Conservation (phyloP, 495 filamentous ascomycete genomes). For the Aspergillus panamensis region DNA sequence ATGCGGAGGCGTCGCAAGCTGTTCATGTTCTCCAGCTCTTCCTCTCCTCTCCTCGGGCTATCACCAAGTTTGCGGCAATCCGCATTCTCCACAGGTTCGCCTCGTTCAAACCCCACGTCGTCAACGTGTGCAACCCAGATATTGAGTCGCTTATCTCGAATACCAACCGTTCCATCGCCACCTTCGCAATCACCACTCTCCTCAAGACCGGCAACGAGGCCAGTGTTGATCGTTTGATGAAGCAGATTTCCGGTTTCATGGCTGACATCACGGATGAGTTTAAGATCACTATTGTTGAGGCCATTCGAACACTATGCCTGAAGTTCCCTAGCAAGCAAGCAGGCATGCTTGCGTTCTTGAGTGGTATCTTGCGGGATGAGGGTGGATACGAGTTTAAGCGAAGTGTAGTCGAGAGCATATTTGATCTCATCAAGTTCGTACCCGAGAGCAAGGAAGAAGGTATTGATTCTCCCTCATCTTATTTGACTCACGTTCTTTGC, state of each 20-base stretch:
- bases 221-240: constrained; percentile 96
- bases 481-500: background rate
- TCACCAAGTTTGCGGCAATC: constrained; percentile 97
- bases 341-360: constrained; percentile 94
- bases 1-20: constrained; percentile 86
- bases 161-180: constrained; percentile 94
- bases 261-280: constrained; percentile 98
- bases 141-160: constrained; percentile 96
- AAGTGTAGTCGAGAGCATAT: constrained; percentile 97
- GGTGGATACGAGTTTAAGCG: constrained; percentile 99
- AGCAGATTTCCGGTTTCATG: constrained; percentile 97
- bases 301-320: constrained; percentile 90
- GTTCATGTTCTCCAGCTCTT: constrained; percentile 95
- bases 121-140: constrained; percentile 91
- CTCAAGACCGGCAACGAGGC: constrained; percentile 98
- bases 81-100: constrained; percentile 96
- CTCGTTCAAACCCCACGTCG: constrained; percentile 87
- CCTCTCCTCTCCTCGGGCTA: constrained; percentile 91
- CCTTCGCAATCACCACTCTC: constrained; percentile 95
- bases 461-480: constrained; percentile 28
- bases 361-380: constrained; percentile 90
- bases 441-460: constrained; percentile 95
- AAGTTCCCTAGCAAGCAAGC: constrained; percentile 99
- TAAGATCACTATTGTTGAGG: constrained; percentile 98
- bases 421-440: constrained; percentile 98